Conservation (phyloP, 2,329 filamentous ascomycete species). For the Trichoderma simmonsii region DNA sequence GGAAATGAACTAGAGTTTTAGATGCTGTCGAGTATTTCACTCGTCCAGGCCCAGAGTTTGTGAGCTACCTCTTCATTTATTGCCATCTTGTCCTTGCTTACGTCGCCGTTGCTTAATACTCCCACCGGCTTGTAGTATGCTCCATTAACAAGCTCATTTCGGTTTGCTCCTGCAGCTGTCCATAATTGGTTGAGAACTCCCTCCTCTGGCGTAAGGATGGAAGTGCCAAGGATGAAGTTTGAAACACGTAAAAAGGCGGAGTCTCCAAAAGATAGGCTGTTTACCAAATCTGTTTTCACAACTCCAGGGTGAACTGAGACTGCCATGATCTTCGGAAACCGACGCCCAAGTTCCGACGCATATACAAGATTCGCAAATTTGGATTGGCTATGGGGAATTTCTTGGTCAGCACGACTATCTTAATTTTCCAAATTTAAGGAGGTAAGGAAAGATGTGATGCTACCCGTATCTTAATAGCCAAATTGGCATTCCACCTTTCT, state of each 20-base stretch:
- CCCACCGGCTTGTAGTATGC: background rate
- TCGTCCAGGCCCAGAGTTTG: background rate
- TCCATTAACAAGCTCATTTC: background rate
- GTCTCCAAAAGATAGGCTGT: background rate
- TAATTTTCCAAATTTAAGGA: background rate
- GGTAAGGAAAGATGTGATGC: background rate
- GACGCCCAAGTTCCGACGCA: constrained; percentile 27
- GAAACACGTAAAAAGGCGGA: background rate
- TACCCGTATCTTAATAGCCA: constrained; percentile 23
- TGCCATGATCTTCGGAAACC: constrained; percentile 26
- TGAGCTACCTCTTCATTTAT: background rate
- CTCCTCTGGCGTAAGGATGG: background rate
- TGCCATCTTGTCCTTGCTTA: background rate
- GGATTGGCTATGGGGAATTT: constrained; percentile 27
- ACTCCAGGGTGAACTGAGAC: constrained; percentile 30
- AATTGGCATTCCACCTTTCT: constrained; percentile 15
- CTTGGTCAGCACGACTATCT: background rate
- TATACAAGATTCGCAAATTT: constrained; percentile 34
- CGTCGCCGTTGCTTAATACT: background rate
- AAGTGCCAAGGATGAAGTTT: background rate
- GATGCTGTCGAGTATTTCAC: background rate
- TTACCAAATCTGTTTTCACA: constrained; percentile 29
- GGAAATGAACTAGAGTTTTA: background rate
- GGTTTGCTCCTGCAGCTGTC: background rate
- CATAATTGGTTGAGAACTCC: background rate